phyloP scores from a whole-genome alignment of 2,329 filamentous ascomycete species.

The Daldinia sp. region DNA sequence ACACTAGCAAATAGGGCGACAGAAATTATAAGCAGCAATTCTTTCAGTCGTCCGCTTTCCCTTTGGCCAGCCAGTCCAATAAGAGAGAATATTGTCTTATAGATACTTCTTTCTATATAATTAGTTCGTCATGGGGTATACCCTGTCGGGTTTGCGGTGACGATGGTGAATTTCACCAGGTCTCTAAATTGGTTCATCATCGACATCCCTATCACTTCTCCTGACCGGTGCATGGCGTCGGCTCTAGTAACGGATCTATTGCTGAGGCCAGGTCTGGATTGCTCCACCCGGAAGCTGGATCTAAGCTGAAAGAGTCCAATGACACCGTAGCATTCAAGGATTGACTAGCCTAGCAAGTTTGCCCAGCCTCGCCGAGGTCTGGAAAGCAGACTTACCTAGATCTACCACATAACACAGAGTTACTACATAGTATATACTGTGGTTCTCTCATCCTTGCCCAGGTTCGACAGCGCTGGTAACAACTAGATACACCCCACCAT shows the following conservation, averaged over 20 bases:
- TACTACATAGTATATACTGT: slow-evolving; percentile 9
- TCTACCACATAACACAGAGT: neutral
- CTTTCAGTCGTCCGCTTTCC: slow-evolving; percentile 11
- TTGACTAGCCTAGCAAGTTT: slow-evolving; percentile 25
- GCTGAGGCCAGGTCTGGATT: slow-evolving; percentile 34
- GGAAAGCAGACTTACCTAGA: slow-evolving; percentile 9
- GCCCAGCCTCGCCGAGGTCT: slow-evolving; percentile 37
- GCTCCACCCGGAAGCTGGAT: slow-evolving; percentile 29
- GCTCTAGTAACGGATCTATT: slow-evolving; percentile 36
- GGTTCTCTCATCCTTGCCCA: slow-evolving; percentile 26
- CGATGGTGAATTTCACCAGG: slow-evolving; percentile 23
- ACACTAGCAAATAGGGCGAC: slow-evolving; percentile 14
- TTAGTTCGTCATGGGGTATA: slow-evolving; percentile 26
- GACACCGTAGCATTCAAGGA: slow-evolving; percentile 26
- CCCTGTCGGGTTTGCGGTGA: slow-evolving; percentile 30
- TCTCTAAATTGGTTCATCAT: slow-evolving; percentile 28
- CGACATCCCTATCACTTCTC: slow-evolving; percentile 7
- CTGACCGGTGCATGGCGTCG: slow-evolving; percentile 15
- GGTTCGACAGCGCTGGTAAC: slow-evolving; percentile 29
- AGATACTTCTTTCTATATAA: slow-evolving; percentile 10
- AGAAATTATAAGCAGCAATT: slow-evolving; percentile 2
- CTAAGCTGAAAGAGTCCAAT: slow-evolving; percentile 30
- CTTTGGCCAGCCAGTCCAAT: slow-evolving; percentile 6
- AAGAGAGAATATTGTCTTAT: slow-evolving; percentile 23
- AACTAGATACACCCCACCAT: slow-evolving; percentile 38